These are phyloP conservation scores for Pistacia integerrima DNA, from an alignment of 345 rosid species.

Conservation along the genomic window DNA sequence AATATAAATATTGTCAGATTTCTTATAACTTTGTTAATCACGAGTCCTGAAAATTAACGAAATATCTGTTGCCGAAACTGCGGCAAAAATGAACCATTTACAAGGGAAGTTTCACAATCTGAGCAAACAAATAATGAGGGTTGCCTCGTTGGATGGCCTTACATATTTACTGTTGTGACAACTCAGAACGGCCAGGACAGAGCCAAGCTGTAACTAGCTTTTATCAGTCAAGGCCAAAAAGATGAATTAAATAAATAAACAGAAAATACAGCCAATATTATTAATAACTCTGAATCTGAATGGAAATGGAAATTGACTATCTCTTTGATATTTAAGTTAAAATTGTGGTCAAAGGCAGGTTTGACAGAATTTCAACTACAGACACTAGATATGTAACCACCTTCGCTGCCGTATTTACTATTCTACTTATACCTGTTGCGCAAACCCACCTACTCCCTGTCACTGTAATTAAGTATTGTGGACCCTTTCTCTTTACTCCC, in stretches of 20 bases:
- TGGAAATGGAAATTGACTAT: neutral
- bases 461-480: conserved; percentile 2
- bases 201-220: neutral
- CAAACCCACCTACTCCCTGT: conserved; percentile 21
- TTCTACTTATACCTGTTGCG: neutral
- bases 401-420: conserved; percentile 20
- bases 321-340: neutral
- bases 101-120: neutral
- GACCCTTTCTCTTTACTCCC: neutral
- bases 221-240: neutral
- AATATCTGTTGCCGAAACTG: neutral
- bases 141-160: neutral
- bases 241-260: neutral
- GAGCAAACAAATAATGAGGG: neutral
- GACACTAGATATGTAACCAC: neutral
- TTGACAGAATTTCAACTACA: neutral
- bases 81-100: neutral
- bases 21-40: neutral
- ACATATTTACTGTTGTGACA: neutral
- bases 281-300: neutral
- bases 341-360: neutral
- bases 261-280: neutral
- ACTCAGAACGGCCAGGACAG: neutral
- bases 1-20: neutral
- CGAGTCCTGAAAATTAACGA: neutral